phyloP scores from a whole-genome alignment of 805 yeast genomes.

The Candida maris region DNA sequence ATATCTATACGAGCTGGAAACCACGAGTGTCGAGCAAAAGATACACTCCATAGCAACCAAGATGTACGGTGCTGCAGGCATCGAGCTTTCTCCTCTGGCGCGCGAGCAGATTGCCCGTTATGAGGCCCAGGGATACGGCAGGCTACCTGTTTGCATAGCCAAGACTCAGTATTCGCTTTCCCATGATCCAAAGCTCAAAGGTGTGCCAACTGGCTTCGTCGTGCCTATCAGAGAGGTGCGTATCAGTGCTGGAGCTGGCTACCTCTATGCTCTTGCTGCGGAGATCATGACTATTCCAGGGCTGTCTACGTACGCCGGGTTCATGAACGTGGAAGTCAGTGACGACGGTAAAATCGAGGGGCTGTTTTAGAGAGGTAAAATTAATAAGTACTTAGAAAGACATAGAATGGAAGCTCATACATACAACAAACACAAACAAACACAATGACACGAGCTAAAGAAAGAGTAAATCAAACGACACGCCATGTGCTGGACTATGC shows the following conservation, averaged over 20 bases:
- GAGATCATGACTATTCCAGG: conserved; percentile 87
- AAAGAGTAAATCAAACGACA: no score
- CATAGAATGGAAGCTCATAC: conserved; percentile 1
- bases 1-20: conserved; percentile 59
- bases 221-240: conserved; percentile 81
- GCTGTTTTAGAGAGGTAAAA: conserved; percentile 54
- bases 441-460: no score
- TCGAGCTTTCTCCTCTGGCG: conserved; percentile 68
- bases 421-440: no score
- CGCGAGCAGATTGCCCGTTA: conserved; percentile 63
- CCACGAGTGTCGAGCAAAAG: conserved; percentile 59
- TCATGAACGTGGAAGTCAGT: conserved; percentile 80
- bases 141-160: conserved; percentile 80
- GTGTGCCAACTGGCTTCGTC: conserved; percentile 76
- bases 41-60: conserved; percentile 63
- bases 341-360: conserved; percentile 82
- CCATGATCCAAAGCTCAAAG: conserved; percentile 78
- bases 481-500: conserved; percentile 9
- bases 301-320: conserved; percentile 79
- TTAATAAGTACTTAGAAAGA: no score
- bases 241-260: conserved; percentile 86
- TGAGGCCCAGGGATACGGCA: conserved; percentile 70
- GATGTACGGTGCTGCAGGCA: conserved; percentile 75
- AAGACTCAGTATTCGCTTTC: conserved; percentile 83
- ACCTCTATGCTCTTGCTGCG: conserved; percentile 79